phyloP scores from a whole-genome alignment of 345 rosid species.

The Euphorbia tirucalli region DNA sequence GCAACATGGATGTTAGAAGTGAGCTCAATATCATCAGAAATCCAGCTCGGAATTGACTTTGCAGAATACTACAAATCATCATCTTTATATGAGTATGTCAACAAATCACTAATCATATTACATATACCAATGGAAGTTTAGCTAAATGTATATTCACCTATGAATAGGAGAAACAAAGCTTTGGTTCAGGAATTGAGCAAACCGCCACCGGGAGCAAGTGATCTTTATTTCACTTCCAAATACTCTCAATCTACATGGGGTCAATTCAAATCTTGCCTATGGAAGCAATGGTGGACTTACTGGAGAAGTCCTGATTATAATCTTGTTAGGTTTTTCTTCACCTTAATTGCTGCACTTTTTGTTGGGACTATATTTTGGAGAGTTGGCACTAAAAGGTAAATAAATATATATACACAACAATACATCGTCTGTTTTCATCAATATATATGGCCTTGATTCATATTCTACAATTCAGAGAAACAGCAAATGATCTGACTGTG shows the following conservation, averaged over 20 bases:
- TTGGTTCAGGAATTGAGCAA: slow-evolving; percentile 43
- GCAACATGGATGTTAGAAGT: slow-evolving; percentile 64
- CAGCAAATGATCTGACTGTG: slow-evolving; percentile 37
- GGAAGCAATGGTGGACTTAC: slow-evolving; percentile 62
- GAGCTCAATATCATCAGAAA: slow-evolving; percentile 42
- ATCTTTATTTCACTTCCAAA: slow-evolving; percentile 38
- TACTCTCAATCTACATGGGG: slow-evolving; percentile 43
- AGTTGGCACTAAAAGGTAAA: slow-evolving; percentile 42
- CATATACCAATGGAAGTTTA: too few relatives aligned
- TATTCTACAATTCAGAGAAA: slow-evolving; percentile 21
- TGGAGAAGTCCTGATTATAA: slow-evolving; percentile 58
- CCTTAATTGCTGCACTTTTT: slow-evolving; percentile 35
- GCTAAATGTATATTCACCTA: neutral
- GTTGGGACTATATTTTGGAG: slow-evolving; percentile 49
- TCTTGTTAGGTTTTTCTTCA: slow-evolving; percentile 39
- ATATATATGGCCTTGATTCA: neutral
- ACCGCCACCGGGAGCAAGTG: slow-evolving; percentile 40
- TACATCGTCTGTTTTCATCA: neutral
- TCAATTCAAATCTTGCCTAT: slow-evolving; percentile 48
- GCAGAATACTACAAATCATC: slow-evolving; percentile 41
- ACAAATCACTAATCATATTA: neutral
- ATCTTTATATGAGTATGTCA: slow-evolving; percentile 41
- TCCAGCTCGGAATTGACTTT: slow-evolving; percentile 43
- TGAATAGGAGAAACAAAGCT: slow-evolving; percentile 39
- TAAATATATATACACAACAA: neutral